Percentiles rank a stretch among this genome's conserved stretches.
These are phyloP conservation scores for Arthrobotrys entomopaga DNA, from an alignment of 2,329 filamentous ascomycete genomes.

Conservation along the genomic window DNA sequence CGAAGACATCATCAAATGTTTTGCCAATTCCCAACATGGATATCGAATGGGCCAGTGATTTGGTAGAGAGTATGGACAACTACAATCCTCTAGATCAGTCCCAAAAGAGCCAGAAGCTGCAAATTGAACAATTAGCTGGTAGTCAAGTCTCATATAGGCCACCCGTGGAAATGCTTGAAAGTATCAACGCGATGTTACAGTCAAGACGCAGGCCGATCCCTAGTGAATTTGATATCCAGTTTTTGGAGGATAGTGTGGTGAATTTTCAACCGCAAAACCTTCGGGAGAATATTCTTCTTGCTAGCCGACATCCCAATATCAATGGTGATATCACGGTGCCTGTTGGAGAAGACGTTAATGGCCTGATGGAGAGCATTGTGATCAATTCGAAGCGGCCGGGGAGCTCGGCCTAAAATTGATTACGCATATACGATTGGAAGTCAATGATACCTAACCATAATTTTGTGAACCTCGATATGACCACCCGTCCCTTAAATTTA, in stretches of 20 bases:
- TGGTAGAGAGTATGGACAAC: background rate
- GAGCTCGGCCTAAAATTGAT: no score
- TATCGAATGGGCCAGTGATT: slow-evolving; percentile 1
- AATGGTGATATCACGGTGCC: slow-evolving; percentile 43
- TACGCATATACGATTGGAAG: no score
- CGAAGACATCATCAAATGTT: background rate
- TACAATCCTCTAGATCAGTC: background rate
- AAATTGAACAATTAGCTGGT: slow-evolving; percentile 16
- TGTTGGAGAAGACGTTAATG: slow-evolving; percentile 9
- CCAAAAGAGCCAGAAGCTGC: slow-evolving; percentile 1
- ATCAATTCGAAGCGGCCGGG: slow-evolving; percentile 22
- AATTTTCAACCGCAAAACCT: slow-evolving; percentile 43
- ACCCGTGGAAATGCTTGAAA: slow-evolving; percentile 13
- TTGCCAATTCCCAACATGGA: background rate
- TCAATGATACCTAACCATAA: no score
- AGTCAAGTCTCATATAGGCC: slow-evolving; percentile 30
- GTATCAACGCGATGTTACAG: slow-evolving; percentile 19
- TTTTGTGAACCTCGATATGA: no score
- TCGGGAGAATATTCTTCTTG: slow-evolving; percentile 26
- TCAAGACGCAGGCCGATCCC: slow-evolving; percentile 12
- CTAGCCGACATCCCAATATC: slow-evolving; percentile 30
- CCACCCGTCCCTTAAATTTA: no score
- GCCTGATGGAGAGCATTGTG: slow-evolving; percentile 27
- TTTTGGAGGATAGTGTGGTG: slow-evolving; percentile 25
- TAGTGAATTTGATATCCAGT: slow-evolving; percentile 13